Conservation (phyloP, 345 rosid species). For the Odontarrhena argentea region DNA sequence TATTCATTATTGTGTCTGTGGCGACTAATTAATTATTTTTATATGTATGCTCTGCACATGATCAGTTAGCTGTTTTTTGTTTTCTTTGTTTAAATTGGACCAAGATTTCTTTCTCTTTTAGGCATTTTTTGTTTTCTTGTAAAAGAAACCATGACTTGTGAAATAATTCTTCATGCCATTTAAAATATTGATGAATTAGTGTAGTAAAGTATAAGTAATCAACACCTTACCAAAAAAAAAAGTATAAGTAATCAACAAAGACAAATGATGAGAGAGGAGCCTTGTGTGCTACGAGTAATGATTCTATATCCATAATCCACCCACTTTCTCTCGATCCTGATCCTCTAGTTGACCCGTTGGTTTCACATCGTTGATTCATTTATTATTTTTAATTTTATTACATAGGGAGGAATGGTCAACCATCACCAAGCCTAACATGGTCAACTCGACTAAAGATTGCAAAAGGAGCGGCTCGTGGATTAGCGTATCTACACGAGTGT, state of each 20-base stretch:
- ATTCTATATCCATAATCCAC: conserved; percentile 14
- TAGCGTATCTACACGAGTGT: conserved; percentile 97
- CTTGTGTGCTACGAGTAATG: conserved; percentile 37
- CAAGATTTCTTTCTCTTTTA: conserved; percentile 23
- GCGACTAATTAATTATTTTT: neutral
- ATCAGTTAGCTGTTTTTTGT: neutral
- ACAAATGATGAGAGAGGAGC: conserved; percentile 12
- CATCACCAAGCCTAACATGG: conserved; percentile 81
- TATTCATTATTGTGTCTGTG: neutral
- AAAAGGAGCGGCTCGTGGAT: conserved; percentile 88
- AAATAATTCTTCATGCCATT: neutral
- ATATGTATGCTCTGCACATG: neutral
- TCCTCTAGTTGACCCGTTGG: conserved; percentile 27
- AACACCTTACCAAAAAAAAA: neutral
- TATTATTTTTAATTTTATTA: neutral
- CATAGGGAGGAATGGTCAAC: conserved; percentile 81
- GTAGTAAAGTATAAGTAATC: conserved; percentile 20
- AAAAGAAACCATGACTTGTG: conserved; percentile 4
- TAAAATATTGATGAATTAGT: conserved; percentile 1
- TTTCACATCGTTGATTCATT: neutral
- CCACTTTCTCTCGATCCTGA: conserved; percentile 19
- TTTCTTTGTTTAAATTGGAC: neutral
- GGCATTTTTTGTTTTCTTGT: conserved; percentile 16
- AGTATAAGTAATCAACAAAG: conserved; percentile 22
- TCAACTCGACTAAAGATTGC: conserved; percentile 75